phyloP scores from a whole-genome alignment of 1,284 basidiomycete species.

The Leccinum subatratum region DNA sequence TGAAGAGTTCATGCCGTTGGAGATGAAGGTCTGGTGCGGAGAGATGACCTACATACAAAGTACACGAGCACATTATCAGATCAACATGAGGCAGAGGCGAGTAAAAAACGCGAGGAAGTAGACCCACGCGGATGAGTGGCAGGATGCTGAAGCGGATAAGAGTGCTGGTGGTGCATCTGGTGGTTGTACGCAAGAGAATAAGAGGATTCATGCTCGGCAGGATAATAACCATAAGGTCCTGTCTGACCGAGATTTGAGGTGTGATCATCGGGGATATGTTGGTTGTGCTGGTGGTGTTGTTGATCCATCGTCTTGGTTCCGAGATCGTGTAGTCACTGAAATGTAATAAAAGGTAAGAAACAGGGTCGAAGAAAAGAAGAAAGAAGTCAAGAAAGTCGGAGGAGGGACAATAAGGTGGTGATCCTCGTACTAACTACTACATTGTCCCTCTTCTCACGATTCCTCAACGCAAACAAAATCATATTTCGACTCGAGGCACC shows the following conservation, averaged over 20 bases:
- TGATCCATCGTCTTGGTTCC: slow-evolving; percentile 41
- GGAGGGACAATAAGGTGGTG: slow-evolving; percentile 23
- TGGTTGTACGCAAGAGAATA: slow-evolving; percentile 41
- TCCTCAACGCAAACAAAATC: slow-evolving; percentile 1
- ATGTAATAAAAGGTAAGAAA: slow-evolving; percentile 33
- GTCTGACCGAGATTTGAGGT: slow-evolving; percentile 36
- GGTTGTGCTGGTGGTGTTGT: slow-evolving; percentile 36
- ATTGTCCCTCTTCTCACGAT: slow-evolving; percentile 26
- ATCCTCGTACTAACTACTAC: slow-evolving; percentile 23
- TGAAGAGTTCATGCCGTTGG: slow-evolving; percentile 82
- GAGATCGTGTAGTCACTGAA: slow-evolving; percentile 29
- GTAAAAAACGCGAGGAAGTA: slow-evolving; percentile 37
- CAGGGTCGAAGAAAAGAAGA: slow-evolving; percentile 25
- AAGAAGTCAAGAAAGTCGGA: slow-evolving; percentile 25
- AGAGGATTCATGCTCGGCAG: slow-evolving; percentile 39
- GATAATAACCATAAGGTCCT: slow-evolving; percentile 37
- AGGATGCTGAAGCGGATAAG: slow-evolving; percentile 42
- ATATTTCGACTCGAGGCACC: slow-evolving; percentile 24
- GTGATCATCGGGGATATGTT: slow-evolving; percentile 40
- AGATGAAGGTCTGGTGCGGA: slow-evolving; percentile 57
- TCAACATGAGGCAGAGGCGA: slow-evolving; percentile 46
- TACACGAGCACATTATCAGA: slow-evolving; percentile 51
- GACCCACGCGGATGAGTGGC: slow-evolving; percentile 53
- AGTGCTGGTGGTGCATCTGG: slow-evolving; percentile 37
- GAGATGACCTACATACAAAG: slow-evolving; percentile 49